Evolutionary conservation across 495 filamentous ascomycete species (phyloP).

Genomic region (Xylaria castorea): DNA sequence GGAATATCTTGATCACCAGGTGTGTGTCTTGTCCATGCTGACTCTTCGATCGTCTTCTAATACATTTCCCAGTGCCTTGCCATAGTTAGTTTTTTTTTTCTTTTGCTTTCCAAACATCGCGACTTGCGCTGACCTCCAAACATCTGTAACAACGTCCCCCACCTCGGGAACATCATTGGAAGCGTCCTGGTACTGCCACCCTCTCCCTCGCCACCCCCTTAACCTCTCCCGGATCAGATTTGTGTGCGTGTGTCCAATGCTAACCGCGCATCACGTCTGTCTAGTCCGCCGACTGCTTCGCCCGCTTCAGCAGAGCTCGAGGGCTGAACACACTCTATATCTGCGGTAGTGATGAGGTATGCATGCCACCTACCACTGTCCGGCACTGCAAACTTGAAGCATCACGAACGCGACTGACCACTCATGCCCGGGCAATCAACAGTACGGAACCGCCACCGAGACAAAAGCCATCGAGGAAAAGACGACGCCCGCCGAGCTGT

Average conservation of each 20-base stretch:
- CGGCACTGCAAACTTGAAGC: too few relatives aligned
- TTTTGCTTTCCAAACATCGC: background rate
- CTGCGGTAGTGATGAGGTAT: slow-evolving; percentile 44
- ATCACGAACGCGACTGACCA: background rate
- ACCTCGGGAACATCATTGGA: slow-evolving; percentile 93
- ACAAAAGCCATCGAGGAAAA: slow-evolving; percentile 48
- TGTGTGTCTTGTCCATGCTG: background rate
- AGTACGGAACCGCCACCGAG: slow-evolving; percentile 49
- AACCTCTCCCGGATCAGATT: background rate
- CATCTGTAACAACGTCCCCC: slow-evolving; percentile 82
- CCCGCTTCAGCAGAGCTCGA: slow-evolving; percentile 68
- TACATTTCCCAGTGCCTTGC: slow-evolving; percentile 12
- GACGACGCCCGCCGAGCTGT: slow-evolving; percentile 46
- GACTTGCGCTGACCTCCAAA: slow-evolving; percentile 8
- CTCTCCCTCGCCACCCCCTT: background rate
- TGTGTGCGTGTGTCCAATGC: background rate
- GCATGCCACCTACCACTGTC: background rate
- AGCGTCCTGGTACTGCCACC: slow-evolving; percentile 65
- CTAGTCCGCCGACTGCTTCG: slow-evolving; percentile 52
- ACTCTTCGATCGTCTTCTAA: background rate
- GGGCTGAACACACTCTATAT: slow-evolving; percentile 18
- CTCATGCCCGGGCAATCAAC: background rate
- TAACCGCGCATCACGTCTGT: background rate
- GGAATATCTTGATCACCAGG: slow-evolving; percentile 26
- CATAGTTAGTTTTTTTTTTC: slow-evolving; percentile 2